These are phyloP conservation scores for Mucor ambiguus DNA, from an alignment of 371 early-diverging fungal genomes.

Conservation along the genomic window DNA sequence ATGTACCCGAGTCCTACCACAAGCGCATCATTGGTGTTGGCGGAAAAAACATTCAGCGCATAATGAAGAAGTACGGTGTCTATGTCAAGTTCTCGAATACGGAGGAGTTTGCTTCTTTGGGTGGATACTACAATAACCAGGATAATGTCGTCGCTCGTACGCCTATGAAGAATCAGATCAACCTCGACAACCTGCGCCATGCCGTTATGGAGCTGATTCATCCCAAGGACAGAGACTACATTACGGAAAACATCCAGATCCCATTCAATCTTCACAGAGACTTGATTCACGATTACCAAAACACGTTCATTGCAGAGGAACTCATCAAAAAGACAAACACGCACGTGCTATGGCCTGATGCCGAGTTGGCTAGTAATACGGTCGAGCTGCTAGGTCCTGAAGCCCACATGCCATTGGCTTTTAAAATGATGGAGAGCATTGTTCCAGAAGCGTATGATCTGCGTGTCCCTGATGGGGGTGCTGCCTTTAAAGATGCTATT, in stretches of 20 bases:
- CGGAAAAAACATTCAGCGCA: slow-evolving; percentile 93
- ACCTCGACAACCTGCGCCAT: slow-evolving; percentile 68
- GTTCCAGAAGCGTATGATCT: slow-evolving; percentile 45
- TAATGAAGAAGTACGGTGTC: slow-evolving; percentile 95
- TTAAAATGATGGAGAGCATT: slow-evolving; percentile 38
- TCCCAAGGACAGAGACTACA: slow-evolving; percentile 58
- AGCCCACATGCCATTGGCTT: slow-evolving; percentile 39
- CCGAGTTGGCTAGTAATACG: slow-evolving; percentile 41
- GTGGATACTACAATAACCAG: slow-evolving; percentile 80
- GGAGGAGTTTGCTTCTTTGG: slow-evolving; percentile 76
- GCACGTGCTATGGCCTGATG: slow-evolving; percentile 56
- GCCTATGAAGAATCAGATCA: slow-evolving; percentile 79
- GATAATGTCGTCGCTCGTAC: slow-evolving; percentile 91
- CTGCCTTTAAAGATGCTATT: background rate
- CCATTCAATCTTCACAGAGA: slow-evolving; percentile 53
- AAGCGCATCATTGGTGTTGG: slow-evolving; percentile 95
- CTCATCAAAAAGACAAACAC: slow-evolving; percentile 57
- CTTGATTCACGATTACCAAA: slow-evolving; percentile 46
- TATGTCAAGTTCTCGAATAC: slow-evolving; percentile 92
- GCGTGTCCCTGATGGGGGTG: slow-evolving; percentile 23
- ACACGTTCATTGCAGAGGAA: slow-evolving; percentile 41
- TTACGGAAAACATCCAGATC: slow-evolving; percentile 36
- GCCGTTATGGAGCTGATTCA: slow-evolving; percentile 76
- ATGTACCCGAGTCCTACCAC: slow-evolving; percentile 87
- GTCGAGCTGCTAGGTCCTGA: slow-evolving; percentile 48